Base-by-base conservation (phyloP, 78 protist genomes). In the Dictyostelium firmibasis region DNA sequence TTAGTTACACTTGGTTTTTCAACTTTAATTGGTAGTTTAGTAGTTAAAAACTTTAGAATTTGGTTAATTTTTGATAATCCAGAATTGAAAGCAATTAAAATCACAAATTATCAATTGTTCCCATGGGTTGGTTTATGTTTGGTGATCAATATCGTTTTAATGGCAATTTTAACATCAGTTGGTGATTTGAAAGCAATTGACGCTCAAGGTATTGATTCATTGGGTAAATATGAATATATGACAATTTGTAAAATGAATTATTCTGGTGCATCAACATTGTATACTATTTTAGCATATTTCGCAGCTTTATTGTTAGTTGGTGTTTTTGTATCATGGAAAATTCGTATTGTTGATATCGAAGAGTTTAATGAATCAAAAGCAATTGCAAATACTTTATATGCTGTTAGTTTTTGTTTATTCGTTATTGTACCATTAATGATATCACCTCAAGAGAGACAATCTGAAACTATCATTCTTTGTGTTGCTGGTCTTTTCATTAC, bases 11-110 rank as follows among this genome's bases (percentile, higher is more conserved):
- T 89, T 10, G 94, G 94, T 38, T 89, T 79, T n/a, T 29, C 94
- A 4, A 69, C 79, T 3, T 33, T 89, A 9, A 70, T 81, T 27
- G 94, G 94, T 69, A 27, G 75, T 14, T 47, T 89, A 9, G 94
- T 89, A 3, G 87, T 89, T 3, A 89, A 89, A 64, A 89, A 89
- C 38, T 41, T 89, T 41, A 75, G 94, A 62, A 89, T 89, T 75
- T 89, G 69, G 74, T 69, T 81, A 13, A 89, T 89, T 38, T 89
- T 89, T 27, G 86, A 85, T 47, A 89, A 89, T 89, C 94, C 94
- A 27, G 87, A 89, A 60, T 47, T 89, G 11, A 60, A 70, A 27
- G 36, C 77, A 4, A 69, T 89, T n/a, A 89, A 89, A 85, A 89
- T 89, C 9, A 89, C 94, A n/a, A 89, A 89, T 76, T 44, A 41